phyloP scores from a whole-genome alignment of 176 grass and related monocot genomes.

The Eragrostis curvula region DNA sequence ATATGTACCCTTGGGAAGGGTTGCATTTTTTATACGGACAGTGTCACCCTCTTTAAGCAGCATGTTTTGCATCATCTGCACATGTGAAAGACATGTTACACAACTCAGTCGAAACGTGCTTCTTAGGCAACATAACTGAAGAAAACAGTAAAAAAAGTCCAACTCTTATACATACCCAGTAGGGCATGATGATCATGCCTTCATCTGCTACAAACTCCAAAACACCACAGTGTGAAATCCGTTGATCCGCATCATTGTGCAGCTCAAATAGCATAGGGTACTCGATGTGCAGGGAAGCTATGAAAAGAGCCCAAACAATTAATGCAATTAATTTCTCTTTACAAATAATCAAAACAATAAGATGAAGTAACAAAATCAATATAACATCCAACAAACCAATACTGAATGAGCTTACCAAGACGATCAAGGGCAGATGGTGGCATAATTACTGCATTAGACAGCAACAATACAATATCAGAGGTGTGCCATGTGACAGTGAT shows the following conservation, averaged over 20 bases:
- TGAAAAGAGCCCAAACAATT: slow-evolving; percentile 40
- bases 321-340: background rate
- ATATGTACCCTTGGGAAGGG: slow-evolving; percentile 83
- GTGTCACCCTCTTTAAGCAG: slow-evolving; percentile 86
- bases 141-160: background rate
- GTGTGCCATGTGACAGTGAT: background rate
- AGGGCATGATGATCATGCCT: slow-evolving; percentile 94
- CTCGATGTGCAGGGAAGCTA: slow-evolving; percentile 84
- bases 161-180: slow-evolving; percentile 64
- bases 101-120: background rate
- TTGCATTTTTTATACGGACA: slow-evolving; percentile 68
- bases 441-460: slow-evolving; percentile 77
- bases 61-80: slow-evolving; percentile 99
- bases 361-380: slow-evolving; percentile 1
- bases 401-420: slow-evolving; percentile 60
- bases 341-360: slow-evolving; percentile 16
- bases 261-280: slow-evolving; percentile 95
- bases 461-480: slow-evolving; percentile 32
- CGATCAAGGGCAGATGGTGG: slow-evolving; percentile 88
- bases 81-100: slow-evolving; percentile 14
- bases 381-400: background rate
- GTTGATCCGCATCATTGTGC: slow-evolving; percentile 63
- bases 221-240: slow-evolving; percentile 90
- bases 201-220: slow-evolving; percentile 96
- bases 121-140: slow-evolving; percentile 37